Evolutionary conservation across 495 filamentous ascomycete species (phyloP), one percentile per base, ranked within the genome.

Genomic region (Aspergillus wentii): DNA sequence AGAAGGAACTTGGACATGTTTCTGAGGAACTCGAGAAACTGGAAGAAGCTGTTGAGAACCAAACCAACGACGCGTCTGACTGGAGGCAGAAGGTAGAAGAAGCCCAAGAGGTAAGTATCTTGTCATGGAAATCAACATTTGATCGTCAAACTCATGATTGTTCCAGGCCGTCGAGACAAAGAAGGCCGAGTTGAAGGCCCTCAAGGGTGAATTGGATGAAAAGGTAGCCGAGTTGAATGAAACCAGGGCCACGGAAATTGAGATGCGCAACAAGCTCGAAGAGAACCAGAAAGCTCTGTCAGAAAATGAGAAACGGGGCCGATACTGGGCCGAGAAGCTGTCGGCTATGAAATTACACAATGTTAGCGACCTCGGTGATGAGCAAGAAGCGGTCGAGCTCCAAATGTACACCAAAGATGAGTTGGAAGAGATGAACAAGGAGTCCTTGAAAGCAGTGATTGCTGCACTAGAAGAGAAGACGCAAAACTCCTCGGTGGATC

Each of bases 241-340:
- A 54, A 94, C 82, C 3, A 80, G 92, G 1, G 90, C 86, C 3
- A 73, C 83, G 11, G 94, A 97, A 62, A 95, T 98, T 43, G 92
- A 97, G 59, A 96, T 96, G 88, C 86, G 88, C 35, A 96, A 96
- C 60, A 92, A 94, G 60, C 79, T 97, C 13, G 64, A 97, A 52
- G 90, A 97, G 57, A 90, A 88, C 63, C 87, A 95, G 46, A 98
- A 96, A 61, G 77, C 82, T 8, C 75, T 95, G 16, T 54, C 64
- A 6, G 92, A 98, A 44, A 91, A 92, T 62, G 84, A 95, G 56
- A 90, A 87, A 63, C 79, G 86, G 13, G 68, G 84, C 11, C 73
- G 69, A 18, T 86, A 94, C 67, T 96, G 88, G 88, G 71, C 86
- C 17, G 86, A 94, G 37, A 95, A 95, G 69, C 67, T 94, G 5